Evolutionary conservation across 495 filamentous ascomycete genomes (phyloP), one percentile per base, ranked within the genome.

Genomic region (Elaphomyces granulatus): DNA sequence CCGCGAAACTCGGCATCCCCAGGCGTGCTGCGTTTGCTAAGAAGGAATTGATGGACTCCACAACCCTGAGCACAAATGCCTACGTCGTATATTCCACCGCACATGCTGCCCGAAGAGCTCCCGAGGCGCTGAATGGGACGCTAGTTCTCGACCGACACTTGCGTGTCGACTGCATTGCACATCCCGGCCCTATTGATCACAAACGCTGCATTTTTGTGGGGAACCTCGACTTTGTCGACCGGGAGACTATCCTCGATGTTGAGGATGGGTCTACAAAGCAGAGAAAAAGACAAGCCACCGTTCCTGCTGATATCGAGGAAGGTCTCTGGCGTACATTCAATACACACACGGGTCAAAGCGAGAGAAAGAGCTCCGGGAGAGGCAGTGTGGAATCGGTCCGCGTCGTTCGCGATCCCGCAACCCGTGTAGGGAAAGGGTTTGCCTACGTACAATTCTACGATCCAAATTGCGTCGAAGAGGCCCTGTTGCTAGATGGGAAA

Each of bases 361-460:
- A 59, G 32, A 53, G 60, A 36, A 55, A 64, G 46, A 48, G 53
- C 32, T 36, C 58, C 2, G 44, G 37, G 37, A 80, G 73, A 41
- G 87, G 92, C 39, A 80, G 70, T 36, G 77, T 99, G 9, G 88
- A 99, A 62, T 88, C 78, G 49, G 92, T 96, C 23, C 79, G 92
- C 8, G 82, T 99, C n/a, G 72, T 94, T 20, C 75, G 92, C 41
- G 92, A 99, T 49, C 63, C 79, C 33, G 77, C 77, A 36, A 96
- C 92, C 15, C 74, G 92, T 23, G 84, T 99, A 34, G 87, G 90
- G 34, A 96, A 99, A 58, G 92, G 92, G 10, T 85, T 99, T 56
- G 92, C 92, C 15, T 99, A 99, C 50, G 87, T 99, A 23, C 92
- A 99, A 50, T 99, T 96, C 58, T 58, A 88, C 72, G 83, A 95